phyloP scores from a whole-genome alignment of 164 flowering plant species.

The Stephania cephalantha region DNA sequence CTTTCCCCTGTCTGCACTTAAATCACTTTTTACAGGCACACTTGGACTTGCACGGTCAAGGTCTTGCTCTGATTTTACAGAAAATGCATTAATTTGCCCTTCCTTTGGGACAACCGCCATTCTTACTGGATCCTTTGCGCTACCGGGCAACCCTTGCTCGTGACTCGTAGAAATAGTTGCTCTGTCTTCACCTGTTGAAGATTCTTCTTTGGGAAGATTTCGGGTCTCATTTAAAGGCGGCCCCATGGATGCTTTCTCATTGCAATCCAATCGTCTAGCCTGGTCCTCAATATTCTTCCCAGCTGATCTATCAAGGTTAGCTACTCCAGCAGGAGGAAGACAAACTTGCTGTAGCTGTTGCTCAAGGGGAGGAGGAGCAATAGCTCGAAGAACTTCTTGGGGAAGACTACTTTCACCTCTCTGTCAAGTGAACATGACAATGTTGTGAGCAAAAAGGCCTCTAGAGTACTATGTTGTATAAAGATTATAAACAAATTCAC shows the following conservation, averaged over 20 bases:
- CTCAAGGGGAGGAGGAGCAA: conserved; percentile 90
- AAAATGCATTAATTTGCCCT: conserved; percentile 29
- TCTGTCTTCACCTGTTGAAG: conserved; percentile 41
- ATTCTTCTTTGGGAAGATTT: conserved; percentile 42
- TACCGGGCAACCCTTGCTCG: conserved; percentile 28
- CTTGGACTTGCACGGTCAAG: conserved; percentile 43
- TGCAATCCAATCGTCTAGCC: conserved; percentile 35
- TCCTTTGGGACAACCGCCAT: conserved; percentile 48
- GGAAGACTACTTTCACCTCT: conserved; percentile 91
- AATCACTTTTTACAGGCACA: conserved; percentile 40
- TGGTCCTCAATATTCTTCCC: conserved; percentile 49
- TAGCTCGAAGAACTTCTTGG: conserved; percentile 78
- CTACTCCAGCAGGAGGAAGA: conserved; percentile 32
- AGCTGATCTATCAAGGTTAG: conserved; percentile 40
- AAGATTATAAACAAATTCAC: background rate
- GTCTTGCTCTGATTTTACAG: conserved; percentile 65
- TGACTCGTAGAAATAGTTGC: conserved; percentile 26
- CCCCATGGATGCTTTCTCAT: conserved; percentile 46
- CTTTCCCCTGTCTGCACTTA: conserved; percentile 62
- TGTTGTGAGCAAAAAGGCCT: conserved; percentile 7
- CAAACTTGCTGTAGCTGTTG: conserved; percentile 48
- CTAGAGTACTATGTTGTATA: background rate
- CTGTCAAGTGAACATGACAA: conserved; percentile 32
- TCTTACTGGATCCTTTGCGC: conserved; percentile 34
- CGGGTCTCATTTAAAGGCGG: conserved; percentile 27